phyloP scores from a whole-genome alignment of 345 rosid genomes.

The Diplotaxis tenuifolia region DNA sequence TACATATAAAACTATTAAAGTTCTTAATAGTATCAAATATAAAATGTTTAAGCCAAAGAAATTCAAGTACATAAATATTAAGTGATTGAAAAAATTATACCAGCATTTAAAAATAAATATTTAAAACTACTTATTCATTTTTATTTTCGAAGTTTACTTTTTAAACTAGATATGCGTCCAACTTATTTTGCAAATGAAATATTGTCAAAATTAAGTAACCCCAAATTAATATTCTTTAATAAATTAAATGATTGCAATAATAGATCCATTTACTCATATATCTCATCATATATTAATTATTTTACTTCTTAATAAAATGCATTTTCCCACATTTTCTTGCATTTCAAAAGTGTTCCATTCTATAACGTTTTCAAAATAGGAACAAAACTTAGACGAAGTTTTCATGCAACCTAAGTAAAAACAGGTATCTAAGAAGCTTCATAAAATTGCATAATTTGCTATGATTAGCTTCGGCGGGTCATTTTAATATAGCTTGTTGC shows the following conservation, averaged over 20 bases:
- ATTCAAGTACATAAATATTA: not conserved
- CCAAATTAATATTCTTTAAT: not conserved
- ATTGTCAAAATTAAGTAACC: not conserved
- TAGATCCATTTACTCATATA: no score
- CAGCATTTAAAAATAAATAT: not conserved
- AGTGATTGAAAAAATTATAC: not conserved
- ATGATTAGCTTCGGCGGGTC: not conserved
- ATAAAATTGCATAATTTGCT: slow-evolving; percentile 11
- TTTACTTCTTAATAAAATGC: no score
- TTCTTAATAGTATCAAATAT: not conserved
- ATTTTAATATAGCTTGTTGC: not conserved
- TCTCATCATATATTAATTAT: no score
- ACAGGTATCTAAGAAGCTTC: slow-evolving; percentile 2
- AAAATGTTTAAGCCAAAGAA: not conserved
- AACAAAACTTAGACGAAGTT: not conserved
- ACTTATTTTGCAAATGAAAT: not conserved
- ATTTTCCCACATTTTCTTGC: no score
- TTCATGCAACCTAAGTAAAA: not conserved
- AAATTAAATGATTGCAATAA: no score
- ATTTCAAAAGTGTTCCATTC: no score
- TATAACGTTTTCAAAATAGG: not conserved
- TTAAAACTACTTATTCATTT: not conserved
- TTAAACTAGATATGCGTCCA: not conserved
- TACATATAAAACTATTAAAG: not conserved
- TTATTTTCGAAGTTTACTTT: not conserved